These are phyloP conservation scores for Fusarium chuoi DNA, from an alignment of 2,329 filamentous ascomycete genomes.

Conservation along the genomic window DNA sequence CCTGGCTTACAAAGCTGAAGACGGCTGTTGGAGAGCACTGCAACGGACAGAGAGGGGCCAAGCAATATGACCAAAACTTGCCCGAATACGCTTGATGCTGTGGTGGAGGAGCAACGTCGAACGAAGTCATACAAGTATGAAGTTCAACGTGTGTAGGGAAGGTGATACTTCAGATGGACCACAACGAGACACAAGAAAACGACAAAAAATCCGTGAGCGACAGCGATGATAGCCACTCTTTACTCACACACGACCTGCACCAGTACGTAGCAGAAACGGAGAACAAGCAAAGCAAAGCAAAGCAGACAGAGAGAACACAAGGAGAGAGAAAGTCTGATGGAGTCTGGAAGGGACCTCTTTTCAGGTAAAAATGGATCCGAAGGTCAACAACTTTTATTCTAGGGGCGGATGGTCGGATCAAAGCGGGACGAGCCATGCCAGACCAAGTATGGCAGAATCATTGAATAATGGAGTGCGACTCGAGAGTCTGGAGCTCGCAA, in stretches of 20 bases:
- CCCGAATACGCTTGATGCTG: not conserved
- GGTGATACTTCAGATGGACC: slow-evolving; percentile 1
- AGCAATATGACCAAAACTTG: not conserved
- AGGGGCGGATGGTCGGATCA: slow-evolving; percentile 32
- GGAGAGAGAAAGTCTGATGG: slow-evolving; percentile 34
- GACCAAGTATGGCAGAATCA: slow-evolving; percentile 21
- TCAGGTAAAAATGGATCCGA: slow-evolving; percentile 29
- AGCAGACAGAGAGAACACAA: slow-evolving; percentile 12
- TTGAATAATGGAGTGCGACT: slow-evolving; percentile 11
- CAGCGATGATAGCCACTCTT: slow-evolving; percentile 1
- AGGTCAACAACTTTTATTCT: slow-evolving; percentile 30
- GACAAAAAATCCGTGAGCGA: not conserved
- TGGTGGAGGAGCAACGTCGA: not conserved
- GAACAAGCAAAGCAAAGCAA: slow-evolving; percentile 2
- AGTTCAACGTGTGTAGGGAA: slow-evolving; percentile 5
- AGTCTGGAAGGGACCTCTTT: slow-evolving; percentile 23
- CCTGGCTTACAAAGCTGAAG: not conserved
- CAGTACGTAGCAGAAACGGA: slow-evolving; percentile 24
- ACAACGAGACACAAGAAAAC: not conserved
- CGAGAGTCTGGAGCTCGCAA: not conserved
- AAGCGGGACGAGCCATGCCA: slow-evolving; percentile 35
- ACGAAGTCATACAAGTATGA: not conserved
- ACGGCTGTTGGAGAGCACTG: not conserved
- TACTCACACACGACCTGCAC: slow-evolving; percentile 4
- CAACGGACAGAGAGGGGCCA: not conserved